phyloP scores from a whole-genome alignment of 352 stramenopile genomes.

The Globisporangium takayamanum region DNA sequence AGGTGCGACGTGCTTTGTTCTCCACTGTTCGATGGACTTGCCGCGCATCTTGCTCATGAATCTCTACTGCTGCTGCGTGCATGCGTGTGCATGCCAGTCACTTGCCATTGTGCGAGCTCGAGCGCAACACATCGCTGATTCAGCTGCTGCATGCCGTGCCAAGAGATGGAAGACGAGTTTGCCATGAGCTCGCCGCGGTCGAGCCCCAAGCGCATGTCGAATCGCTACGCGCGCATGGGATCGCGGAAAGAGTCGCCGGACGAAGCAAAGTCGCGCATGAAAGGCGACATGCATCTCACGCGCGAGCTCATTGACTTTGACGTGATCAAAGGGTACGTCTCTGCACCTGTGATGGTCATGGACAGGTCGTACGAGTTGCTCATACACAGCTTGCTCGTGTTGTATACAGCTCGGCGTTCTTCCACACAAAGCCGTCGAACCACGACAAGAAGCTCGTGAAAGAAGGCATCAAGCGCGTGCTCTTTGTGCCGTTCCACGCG shows the following conservation, averaged over 20 bases:
- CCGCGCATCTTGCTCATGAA: too few species aligned
- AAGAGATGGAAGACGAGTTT: constrained; percentile 40
- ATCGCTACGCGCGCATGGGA: constrained; percentile 20
- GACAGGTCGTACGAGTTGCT: not conserved
- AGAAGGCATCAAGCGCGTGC: constrained; percentile 53
- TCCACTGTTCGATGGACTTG: not conserved
- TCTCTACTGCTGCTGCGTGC: not conserved
- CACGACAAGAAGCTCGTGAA: constrained; percentile 78
- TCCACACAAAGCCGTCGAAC: constrained; percentile 79
- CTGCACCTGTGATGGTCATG: not conserved
- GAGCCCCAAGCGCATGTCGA: constrained; percentile 19
- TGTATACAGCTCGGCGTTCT: constrained; percentile 55
- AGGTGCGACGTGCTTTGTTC: not conserved
- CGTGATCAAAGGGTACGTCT: constrained; percentile 72
- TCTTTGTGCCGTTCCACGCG: constrained; percentile 68
- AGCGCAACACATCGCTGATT: not conserved
- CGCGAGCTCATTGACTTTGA: constrained; percentile 85
- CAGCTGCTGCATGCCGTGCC: constrained; percentile 5
- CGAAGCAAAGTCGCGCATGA: constrained; percentile 33
- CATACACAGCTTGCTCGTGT: not conserved
- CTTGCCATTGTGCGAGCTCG: not conserved
- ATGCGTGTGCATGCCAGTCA: not conserved
- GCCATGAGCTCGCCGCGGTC: constrained; percentile 16
- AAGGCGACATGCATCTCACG: constrained; percentile 54
- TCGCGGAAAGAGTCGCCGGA: constrained; percentile 49